Conservation (phyloP, 345 rosid species). For the Toxicodendron radicans region DNA sequence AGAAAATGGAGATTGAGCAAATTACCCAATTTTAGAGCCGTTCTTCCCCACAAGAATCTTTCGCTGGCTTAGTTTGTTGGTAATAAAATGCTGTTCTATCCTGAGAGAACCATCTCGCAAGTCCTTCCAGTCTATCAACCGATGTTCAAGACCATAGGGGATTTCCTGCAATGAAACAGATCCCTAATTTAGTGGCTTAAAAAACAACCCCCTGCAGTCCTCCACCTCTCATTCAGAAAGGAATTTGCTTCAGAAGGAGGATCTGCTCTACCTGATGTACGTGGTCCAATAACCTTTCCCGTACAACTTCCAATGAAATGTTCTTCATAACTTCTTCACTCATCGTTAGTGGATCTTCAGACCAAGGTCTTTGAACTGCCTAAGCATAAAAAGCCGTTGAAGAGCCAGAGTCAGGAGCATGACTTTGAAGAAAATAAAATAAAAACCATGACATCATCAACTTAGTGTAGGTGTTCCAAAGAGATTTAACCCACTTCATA, state of each 20-base stretch:
- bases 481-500: too few species aligned
- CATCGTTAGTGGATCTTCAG: slow-evolving; percentile 79
- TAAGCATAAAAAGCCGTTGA: slow-evolving; percentile 36
- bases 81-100: slow-evolving; percentile 84
- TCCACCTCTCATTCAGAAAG: not conserved
- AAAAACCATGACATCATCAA: too few species aligned
- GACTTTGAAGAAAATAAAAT: not conserved
- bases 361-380: slow-evolving; percentile 95
- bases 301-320: slow-evolving; percentile 84
- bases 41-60: slow-evolving; percentile 92
- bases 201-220: not conserved
- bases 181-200: not conserved
- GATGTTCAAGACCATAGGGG: slow-evolving; percentile 76
- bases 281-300: slow-evolving; percentile 83
- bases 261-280: slow-evolving; percentile 73
- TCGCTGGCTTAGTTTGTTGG: slow-evolving; percentile 76
- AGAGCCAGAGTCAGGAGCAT: slow-evolving; percentile 21
- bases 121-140: slow-evolving; percentile 87
- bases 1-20: not conserved
- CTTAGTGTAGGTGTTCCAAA: too few species aligned
- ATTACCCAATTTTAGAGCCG: slow-evolving; percentile 82
- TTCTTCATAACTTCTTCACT: slow-evolving; percentile 87
- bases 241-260: not conserved
- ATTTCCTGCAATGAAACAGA: slow-evolving; percentile 57
- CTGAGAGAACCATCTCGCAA: slow-evolving; percentile 79